A percentile compares a stretch with the other conserved stretches of the same genome.
Conservation (phyloP, 1,284 basidiomycete genomes). For the Laetiporus sulphureus region DNA sequence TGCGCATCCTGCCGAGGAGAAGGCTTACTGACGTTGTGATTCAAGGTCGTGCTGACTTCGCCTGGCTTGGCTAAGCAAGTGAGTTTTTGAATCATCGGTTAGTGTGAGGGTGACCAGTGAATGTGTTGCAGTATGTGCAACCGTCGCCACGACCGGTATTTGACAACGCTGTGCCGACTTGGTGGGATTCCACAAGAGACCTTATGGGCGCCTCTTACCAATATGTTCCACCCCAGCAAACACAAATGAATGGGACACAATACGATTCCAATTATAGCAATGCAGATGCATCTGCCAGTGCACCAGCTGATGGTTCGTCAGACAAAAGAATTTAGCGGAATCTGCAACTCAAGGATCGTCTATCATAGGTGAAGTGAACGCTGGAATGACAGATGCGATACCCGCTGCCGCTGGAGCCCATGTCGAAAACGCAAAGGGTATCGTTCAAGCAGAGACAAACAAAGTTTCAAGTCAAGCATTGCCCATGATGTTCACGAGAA, state of each 20-base stretch:
- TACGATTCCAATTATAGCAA: neutral
- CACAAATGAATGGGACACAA: neutral
- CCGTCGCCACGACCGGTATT: constrained; percentile 22
- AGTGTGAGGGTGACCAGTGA: too few relatives aligned
- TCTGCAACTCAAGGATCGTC: neutral
- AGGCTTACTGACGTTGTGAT: too few relatives aligned
- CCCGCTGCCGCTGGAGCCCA: constrained; percentile 18
- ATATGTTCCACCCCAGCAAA: constrained; percentile 4
- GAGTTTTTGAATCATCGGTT: constrained; percentile 9
- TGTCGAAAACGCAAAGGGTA: too few relatives aligned
- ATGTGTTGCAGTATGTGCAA: constrained; percentile 22
- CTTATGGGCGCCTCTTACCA: constrained; percentile 17
- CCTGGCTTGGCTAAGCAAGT: constrained; percentile 70
- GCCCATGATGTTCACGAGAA: constrained; percentile 28
- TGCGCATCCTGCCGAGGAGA: too few relatives aligned
- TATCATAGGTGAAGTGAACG: constrained; percentile 13
- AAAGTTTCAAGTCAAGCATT: too few relatives aligned
- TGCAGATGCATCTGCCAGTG: too few relatives aligned
- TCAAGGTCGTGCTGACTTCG: constrained; percentile 51
- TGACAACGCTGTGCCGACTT: constrained; percentile 15
- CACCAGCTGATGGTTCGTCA: too few relatives aligned
- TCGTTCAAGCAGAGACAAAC: too few relatives aligned
- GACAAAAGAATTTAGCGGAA: too few relatives aligned
- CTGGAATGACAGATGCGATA: constrained; percentile 20
- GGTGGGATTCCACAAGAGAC: constrained; percentile 21